phyloP scores from a whole-genome alignment of 2,329 filamentous ascomycete genomes.

The Paradendryphiella salina region DNA sequence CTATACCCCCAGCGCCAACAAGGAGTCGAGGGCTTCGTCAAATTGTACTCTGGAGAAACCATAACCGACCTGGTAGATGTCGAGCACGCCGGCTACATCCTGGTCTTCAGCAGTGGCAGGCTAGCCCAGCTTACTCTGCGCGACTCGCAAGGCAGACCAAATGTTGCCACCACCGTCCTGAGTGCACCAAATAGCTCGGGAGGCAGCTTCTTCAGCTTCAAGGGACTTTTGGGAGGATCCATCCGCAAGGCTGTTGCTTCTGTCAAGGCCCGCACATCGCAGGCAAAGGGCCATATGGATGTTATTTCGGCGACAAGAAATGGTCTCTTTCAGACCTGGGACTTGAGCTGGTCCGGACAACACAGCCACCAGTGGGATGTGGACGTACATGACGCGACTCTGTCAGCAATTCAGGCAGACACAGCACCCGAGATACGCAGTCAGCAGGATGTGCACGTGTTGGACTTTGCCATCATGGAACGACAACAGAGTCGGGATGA shows the following conservation, averaged over 20 bases:
- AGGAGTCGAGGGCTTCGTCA: constrained; percentile 75
- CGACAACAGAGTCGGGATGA: constrained; percentile 41
- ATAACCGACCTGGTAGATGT: constrained; percentile 78
- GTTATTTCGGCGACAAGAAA: constrained; percentile 77
- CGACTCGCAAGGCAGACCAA: constrained; percentile 83
- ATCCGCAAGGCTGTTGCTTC: constrained; percentile 79
- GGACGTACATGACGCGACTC: constrained; percentile 68
- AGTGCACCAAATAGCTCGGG: constrained; percentile 59
- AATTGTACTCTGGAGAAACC: constrained; percentile 75
- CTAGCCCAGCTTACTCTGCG: constrained; percentile 83
- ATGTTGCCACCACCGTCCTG: constrained; percentile 76
- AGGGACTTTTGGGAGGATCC: constrained; percentile 70
- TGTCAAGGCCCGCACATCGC: constrained; percentile 71
- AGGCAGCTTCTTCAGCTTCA: constrained; percentile 80
- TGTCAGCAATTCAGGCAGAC: constrained; percentile 62
- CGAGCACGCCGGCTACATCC: constrained; percentile 83
- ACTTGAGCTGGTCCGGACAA: constrained; percentile 83
- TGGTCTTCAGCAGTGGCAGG: constrained; percentile 82
- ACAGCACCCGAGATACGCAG: constrained; percentile 54
- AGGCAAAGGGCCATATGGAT: constrained; percentile 79
- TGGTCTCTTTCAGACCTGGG: constrained; percentile 82
- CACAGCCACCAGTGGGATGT: constrained; percentile 73
- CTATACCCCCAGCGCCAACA: constrained; percentile 80
- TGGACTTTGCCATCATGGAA: constrained; percentile 75
- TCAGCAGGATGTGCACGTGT: constrained; percentile 66